Conservation (phyloP, 2,329 filamentous ascomycete species). For the Fusarium guadeloupense region DNA sequence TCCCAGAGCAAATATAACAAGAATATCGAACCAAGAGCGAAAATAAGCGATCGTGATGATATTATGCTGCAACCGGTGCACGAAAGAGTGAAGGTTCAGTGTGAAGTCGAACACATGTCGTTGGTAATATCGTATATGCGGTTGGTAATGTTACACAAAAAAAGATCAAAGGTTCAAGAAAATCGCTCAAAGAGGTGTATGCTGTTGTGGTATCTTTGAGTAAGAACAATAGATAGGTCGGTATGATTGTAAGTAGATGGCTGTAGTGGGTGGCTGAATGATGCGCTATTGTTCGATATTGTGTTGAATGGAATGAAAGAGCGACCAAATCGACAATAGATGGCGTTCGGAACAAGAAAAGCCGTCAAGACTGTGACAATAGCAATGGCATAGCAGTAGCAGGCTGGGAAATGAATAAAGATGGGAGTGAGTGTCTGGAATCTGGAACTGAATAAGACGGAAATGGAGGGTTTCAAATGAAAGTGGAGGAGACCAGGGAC, state of each 20-base stretch:
- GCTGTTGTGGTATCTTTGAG: not conserved
- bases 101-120: constrained; percentile 25
- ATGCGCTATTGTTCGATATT: constrained; percentile 27
- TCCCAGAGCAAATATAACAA: constrained; percentile 29
- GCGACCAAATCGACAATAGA: constrained; percentile 23
- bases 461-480: constrained; percentile 37
- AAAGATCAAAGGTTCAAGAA: not conserved
- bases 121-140: constrained; percentile 9
- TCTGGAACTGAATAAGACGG: constrained; percentile 26
- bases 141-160: not conserved
- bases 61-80: constrained; percentile 37
- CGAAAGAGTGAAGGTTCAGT: constrained; percentile 22
- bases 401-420: constrained; percentile 32
- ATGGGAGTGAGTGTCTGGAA: not conserved
- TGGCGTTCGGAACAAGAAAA: constrained; percentile 12
- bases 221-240: constrained; percentile 5
- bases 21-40: constrained; percentile 5
- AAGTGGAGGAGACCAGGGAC: constrained; percentile 7
- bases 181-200: not conserved
- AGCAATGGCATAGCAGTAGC: constrained; percentile 9
- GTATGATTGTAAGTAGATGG: constrained; percentile 7
- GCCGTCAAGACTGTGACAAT: constrained; percentile 24
- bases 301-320: constrained; percentile 37
- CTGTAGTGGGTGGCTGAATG: constrained; percentile 16
- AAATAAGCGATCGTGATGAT: constrained; percentile 26